These are phyloP conservation scores for Fusarium sacchari DNA, from an alignment of 2,329 filamentous ascomycete genomes.

Conservation along the genomic window DNA sequence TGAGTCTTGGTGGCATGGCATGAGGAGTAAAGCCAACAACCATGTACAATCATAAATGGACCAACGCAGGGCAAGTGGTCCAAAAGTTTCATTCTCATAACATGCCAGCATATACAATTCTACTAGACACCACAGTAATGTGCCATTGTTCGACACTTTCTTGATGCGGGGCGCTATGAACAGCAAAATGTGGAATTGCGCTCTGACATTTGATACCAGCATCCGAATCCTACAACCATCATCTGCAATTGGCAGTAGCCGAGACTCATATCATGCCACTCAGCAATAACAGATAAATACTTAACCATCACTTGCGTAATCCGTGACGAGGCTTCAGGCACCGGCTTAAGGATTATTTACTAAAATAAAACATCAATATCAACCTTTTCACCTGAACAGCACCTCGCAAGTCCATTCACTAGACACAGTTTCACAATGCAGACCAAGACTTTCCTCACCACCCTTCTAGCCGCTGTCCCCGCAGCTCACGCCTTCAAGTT, in stretches of 20 bases:
- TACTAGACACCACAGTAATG: too few species aligned
- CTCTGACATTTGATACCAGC: neutral
- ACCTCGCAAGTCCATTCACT: neutral
- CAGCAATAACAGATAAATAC: neutral
- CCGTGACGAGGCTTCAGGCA: neutral
- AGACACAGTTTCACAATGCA: neutral
- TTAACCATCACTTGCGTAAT: neutral
- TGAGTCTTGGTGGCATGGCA: neutral
- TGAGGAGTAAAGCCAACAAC: neutral
- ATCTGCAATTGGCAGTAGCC: neutral
- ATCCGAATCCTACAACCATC: neutral
- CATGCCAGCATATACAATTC: neutral
- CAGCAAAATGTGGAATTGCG: neutral
- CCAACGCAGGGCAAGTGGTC: too few species aligned
- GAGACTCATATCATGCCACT: neutral
- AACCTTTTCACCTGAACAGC: neutral
- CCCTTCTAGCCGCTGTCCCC: neutral
- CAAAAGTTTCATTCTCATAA: neutral
- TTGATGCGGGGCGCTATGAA: too few species aligned
- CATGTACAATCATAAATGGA: neutral
- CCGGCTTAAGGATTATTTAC: neutral
- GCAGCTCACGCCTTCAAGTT: neutral
- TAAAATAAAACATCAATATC: neutral
- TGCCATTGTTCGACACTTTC: neutral
- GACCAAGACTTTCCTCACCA: neutral